These are phyloP conservation scores for Pterocarpus macrocarpus DNA, from an alignment of 306 rosid genomes.

Conservation along the genomic window DNA sequence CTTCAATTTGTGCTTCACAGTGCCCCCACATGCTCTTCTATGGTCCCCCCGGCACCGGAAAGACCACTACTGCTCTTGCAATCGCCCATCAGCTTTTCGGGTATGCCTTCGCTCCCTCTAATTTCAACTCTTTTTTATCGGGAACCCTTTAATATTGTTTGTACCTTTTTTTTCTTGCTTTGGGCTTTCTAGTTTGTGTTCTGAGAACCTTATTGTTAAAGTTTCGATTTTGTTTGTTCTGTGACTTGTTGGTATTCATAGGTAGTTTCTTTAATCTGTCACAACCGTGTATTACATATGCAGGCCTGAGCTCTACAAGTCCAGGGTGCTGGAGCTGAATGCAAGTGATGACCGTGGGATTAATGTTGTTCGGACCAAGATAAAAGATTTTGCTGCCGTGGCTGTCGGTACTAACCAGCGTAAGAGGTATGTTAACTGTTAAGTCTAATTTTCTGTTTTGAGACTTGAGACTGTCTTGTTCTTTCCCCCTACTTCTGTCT, in stretches of 20 bases:
- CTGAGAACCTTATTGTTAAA: not conserved
- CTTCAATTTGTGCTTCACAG: constrained; percentile 46
- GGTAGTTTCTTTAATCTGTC: not conserved
- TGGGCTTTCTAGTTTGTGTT: not conserved
- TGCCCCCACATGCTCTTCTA: constrained; percentile 97
- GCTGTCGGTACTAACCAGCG: constrained; percentile 72
- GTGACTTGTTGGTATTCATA: constrained; percentile 14
- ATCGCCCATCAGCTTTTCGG: constrained; percentile 89
- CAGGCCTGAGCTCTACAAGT: constrained; percentile 90
- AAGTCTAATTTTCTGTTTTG: not conserved
- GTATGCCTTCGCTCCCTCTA: constrained; percentile 40
- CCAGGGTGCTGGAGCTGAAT: constrained; percentile 94
- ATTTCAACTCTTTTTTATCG: not conserved
- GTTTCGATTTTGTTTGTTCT: constrained; percentile 1
- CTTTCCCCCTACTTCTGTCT: not conserved
- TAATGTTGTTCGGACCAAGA: constrained; percentile 93
- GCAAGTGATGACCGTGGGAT: constrained; percentile 99
- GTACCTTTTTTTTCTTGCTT: too few species aligned
- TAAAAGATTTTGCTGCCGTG: constrained; percentile 86
- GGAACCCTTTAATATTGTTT: not conserved
- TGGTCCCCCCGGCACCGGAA: constrained; percentile 96
- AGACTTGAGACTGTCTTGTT: not conserved
- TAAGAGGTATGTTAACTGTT: constrained; percentile 56
- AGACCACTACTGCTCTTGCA: constrained; percentile 95
- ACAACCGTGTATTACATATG: constrained; percentile 1